Base-by-base conservation (phyloP, 1,284 basidiomycete species). In the Schizophyllum amplum region DNA sequence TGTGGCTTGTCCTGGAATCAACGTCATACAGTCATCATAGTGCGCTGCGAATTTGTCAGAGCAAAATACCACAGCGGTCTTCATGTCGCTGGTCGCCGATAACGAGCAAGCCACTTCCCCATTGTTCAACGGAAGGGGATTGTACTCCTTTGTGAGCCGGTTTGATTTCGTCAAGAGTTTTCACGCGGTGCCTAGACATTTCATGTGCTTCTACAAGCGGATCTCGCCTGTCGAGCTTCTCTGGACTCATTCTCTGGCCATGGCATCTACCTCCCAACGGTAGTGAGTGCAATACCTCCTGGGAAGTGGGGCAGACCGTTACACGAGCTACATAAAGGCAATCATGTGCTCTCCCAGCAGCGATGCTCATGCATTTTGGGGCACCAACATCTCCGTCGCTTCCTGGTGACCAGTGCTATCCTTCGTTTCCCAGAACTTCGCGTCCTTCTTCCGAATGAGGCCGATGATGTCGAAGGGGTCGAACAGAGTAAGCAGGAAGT, bases 391-490 rank as follows among this genome's bases (percentile, higher is more conserved):
- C n/a, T n/a, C n/a, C n/a, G n/a, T n/a, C n/a, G n/a, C n/a, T n/a
- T n/a, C n/a, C n/a, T n/a, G n/a, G n/a, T n/a, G n/a, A n/a, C n/a
- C n/a, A n/a, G n/a, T n/a, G n/a, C 33, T 42, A 17, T 42, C 17
- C 33, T 42, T 9, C 33, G 17, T 42, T 9, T 42, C 33, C 33
- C 33, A 42, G 33, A 13, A 42, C 33, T 42, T 42, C 7, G 17
- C 33, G 33, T 42, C 33, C 33, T 42, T 42, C 33, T 42, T 42
- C 33, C 33, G 51, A 26, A 55, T 52, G 13, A 55, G 15, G 25
- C 55, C 55, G 46, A 51, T 23, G 21, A 55, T 33, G 22, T 55
- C 55, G 55, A 55, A 55, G 17, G 55, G 55, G 49, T 55, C 55
- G 33, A 55, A 50, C 24, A 55, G 48, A 15, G 55, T 55, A 1